Evolutionary conservation across 1,284 basidiomycete species (phyloP), one percentile per base, ranked within the genome.

Genomic region (Boletus putidus): DNA sequence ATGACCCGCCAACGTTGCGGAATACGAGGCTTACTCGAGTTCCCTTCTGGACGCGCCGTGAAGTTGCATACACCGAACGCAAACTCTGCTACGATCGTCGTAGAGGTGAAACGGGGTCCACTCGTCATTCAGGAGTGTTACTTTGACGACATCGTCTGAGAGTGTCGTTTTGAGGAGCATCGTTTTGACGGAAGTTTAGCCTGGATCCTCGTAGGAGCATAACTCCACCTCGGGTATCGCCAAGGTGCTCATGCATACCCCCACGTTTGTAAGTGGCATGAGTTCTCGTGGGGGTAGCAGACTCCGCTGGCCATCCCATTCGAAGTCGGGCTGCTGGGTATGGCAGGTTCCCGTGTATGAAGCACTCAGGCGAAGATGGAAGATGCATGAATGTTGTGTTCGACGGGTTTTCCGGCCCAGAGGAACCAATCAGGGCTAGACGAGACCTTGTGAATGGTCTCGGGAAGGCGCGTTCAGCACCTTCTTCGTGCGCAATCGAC

Each of bases 401-500:
- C 2, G 53, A 55, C 14, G 14, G 33, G 15, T 18, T 42, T 51
- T 23, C 62, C 62, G 6, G 49, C 53, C 60, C 62, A 63, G 12
- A 60, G 39, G 25, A 63, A 59, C 52, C 52, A 29, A 18, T 45
- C 43, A 2, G 51, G 51, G 6, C 25, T 36, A 35, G 42, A 44
- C 10, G 42, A 44, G 14, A 33, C 31, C 15, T 60, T 35, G 18
- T 60, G 57, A 14, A 64, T 35, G 5, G 57, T 46, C 31, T 53
- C 33, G 21, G 61, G 45, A 61, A 62, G 10, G 63, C 62, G 20
- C 56, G 60, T 9, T 63, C 53, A 8, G 33, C 23, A 9, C 62
- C 62, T 36, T 63, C 62, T 44, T 61, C 62, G 31, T 63, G 60
- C 3, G 62, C 62, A n/a, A 57, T n/a, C 37, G 62, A 46, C 10